Evolutionary conservation across 2,329 filamentous ascomycete genomes (phyloP), one percentile per base, ranked within the genome.

Genomic region (Phaeomoniella chlamydospora): DNA sequence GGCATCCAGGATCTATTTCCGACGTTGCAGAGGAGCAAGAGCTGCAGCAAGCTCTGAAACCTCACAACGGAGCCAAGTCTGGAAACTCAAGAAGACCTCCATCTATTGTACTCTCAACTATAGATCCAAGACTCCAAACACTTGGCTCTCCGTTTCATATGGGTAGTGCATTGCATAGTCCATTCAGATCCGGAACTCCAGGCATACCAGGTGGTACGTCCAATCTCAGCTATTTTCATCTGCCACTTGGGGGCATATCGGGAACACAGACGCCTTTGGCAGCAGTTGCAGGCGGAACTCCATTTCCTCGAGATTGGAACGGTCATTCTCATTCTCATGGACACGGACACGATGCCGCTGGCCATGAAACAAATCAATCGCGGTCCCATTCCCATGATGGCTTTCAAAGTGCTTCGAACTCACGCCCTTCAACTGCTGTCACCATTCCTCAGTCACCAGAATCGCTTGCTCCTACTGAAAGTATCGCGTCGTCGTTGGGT

Each of bases 171-270:
- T 29, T 51, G 52, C 54, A 57, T 16, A 41, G 40, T 36, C 59
- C 63, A 36, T 56, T 64, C 29, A 55, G 63, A 37, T 53, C 62
- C 18, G 56, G 57, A 33, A 65, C 63, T 2, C 63, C 63, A 2
- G 62, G 59, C 10, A 64, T 66, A 15, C 62, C 61, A 4, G 62
- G 61, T 22, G 62, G 62, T 4, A 67, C 62, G 3, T 66, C 64
- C n/a, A 65, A 63, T 36, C 45, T 65, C 16, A 58, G 56, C 29
- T 67, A 67, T 44, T 61, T 64, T 43, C 57, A 65, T 41, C 60
- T 65, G 43, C 61, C 60, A 4, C 49, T 64, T 4, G 56, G 59
- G n/a, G 64, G 61, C 12, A 48, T 67, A 5, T 66, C 64, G 1
- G 64, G 64, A 10, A 55, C 62, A 11, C 59, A 65, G 35, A 67